These are phyloP conservation scores for Xylaria nigripes DNA, from an alignment of 495 filamentous ascomycete genomes.

Conservation along the genomic window DNA sequence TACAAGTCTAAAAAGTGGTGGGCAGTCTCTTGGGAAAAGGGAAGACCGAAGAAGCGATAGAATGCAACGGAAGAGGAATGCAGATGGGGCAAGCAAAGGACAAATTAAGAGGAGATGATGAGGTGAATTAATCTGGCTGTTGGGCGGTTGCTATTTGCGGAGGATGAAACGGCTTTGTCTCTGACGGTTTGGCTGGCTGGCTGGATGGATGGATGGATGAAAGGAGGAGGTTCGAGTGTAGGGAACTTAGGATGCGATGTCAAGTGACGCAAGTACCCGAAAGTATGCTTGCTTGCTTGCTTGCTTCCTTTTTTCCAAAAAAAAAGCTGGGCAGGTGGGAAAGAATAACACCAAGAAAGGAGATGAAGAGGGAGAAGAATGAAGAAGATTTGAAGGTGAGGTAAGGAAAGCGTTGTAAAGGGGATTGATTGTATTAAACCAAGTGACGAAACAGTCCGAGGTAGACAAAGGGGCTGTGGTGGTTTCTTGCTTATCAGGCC, in stretches of 20 bases:
- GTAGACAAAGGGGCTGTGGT: constrained; percentile 1
- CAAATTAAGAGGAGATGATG: constrained; percentile 20
- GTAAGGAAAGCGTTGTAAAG: constrained; percentile 3
- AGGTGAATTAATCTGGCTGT: constrained; percentile 17
- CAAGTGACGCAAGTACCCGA: constrained; percentile 18
- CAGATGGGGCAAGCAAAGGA: constrained; percentile 14
- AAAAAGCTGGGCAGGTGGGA: neutral
- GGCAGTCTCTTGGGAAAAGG: neutral
- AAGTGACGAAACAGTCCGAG: constrained; percentile 5
- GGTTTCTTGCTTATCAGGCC: constrained; percentile 14
- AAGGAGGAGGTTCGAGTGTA: neutral
- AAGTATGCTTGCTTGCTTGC: neutral
- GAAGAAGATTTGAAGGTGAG: neutral
- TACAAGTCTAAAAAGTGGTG: constrained; percentile 4
- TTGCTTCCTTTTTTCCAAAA: neutral
- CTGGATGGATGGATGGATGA: neutral
- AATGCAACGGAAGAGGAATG: constrained; percentile 12
- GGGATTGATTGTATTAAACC: neutral
- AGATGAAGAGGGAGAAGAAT: neutral
- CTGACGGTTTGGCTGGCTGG: neutral
- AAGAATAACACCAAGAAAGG: neutral
- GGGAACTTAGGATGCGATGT: constrained; percentile 10
- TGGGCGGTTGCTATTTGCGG: constrained; percentile 7
- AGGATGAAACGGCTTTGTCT: constrained; percentile 6
- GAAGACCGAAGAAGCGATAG: neutral